Conservation (phyloP, 2,329 filamentous ascomycete genomes). For the Passalora sequoiae region DNA sequence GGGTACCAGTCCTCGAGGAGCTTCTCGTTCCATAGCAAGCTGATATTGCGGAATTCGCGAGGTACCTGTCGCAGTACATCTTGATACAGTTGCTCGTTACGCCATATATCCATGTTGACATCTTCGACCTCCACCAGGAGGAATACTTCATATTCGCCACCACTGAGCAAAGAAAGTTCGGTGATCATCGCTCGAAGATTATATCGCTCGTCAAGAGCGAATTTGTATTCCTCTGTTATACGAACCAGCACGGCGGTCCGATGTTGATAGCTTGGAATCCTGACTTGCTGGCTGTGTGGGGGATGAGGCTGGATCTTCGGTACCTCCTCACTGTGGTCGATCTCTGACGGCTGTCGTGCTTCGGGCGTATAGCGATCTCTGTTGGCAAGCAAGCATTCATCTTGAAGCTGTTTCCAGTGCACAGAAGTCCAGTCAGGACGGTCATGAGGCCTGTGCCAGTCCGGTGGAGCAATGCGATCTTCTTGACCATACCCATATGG, state of each 20-base stretch:
- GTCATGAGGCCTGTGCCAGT: constrained; percentile 35
- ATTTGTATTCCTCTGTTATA: constrained; percentile 45
- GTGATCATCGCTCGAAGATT: constrained; percentile 44
- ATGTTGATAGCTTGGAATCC: constrained; percentile 31
- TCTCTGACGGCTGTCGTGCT: constrained; percentile 34
- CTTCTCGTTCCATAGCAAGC: constrained; percentile 66
- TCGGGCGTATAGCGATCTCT: constrained; percentile 52
- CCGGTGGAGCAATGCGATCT: constrained; percentile 35
- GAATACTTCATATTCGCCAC: constrained; percentile 47
- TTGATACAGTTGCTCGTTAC: constrained; percentile 55
- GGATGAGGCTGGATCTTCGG: constrained; percentile 16
- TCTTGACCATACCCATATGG: constrained; percentile 55
- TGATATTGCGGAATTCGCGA: constrained; percentile 63
- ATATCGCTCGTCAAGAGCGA: constrained; percentile 44
- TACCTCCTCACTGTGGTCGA: constrained; percentile 22
- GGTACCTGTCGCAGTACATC: constrained; percentile 61
- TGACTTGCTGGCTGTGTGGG: constrained; percentile 4
- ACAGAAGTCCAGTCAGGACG: constrained; percentile 58
- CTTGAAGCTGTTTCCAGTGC: constrained; percentile 66
- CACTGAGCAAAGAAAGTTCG: constrained; percentile 43
- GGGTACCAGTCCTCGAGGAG: constrained; percentile 47
- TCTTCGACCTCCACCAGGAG: constrained; percentile 50
- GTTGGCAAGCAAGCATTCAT: constrained; percentile 62
- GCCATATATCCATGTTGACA: constrained; percentile 53
- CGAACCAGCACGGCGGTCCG: constrained; percentile 45